Base-by-base conservation (phyloP, 169 alveolate genomes). In the Eimeria praecox region DNA sequence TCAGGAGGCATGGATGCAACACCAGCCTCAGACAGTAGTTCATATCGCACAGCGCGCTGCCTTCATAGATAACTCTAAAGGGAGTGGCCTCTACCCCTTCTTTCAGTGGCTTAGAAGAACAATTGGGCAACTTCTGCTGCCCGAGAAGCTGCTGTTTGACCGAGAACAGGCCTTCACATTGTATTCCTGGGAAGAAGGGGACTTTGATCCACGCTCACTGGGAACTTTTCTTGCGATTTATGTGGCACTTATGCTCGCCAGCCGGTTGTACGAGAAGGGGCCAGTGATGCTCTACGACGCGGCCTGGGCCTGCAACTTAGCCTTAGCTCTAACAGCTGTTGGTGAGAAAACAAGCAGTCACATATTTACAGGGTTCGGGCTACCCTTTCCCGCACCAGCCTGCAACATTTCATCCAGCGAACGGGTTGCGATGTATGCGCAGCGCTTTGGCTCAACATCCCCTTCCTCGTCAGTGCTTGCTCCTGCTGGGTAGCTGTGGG, bases 371-470 rank as follows among this genome's bases (percentile, higher is more conserved):
- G 24, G 59, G 40, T 18, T 18, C 14, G 1, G 35, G 16, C 20
- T 40, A 35, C 85, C 49, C 4, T 20, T 12, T 33, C 54, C 2
- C 56, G 35, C 56, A 18, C 1, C 33, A 16, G 56, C 54, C 5
- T 38, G 33, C 9, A 22, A 16, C 14, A 0, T 20, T 66, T 30
- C 44, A n/a, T 4, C 27, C 42, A n/a, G 40, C 1, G 40, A 5
- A n/a, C 9, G 77, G 35, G 1, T 22, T 42, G 90, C 64, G 66
- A n/a, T 80, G 66, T 33, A 12, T 80, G 71, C 35, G 90, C 90
- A 80, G 90, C 90, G 90, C 62, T 80, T 33, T 80, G 90, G 90
- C 90, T 80, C n/a, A 80, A 80, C 90, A 80, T 80, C 64, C 90
- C 90, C 66, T 27, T 80, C 59, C 66, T 80, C 71, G 90, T 80